These are phyloP conservation scores for Leccinellum rugosiceps DNA, from an alignment of 768 basidiomycete genomes.

Conservation along the genomic window DNA sequence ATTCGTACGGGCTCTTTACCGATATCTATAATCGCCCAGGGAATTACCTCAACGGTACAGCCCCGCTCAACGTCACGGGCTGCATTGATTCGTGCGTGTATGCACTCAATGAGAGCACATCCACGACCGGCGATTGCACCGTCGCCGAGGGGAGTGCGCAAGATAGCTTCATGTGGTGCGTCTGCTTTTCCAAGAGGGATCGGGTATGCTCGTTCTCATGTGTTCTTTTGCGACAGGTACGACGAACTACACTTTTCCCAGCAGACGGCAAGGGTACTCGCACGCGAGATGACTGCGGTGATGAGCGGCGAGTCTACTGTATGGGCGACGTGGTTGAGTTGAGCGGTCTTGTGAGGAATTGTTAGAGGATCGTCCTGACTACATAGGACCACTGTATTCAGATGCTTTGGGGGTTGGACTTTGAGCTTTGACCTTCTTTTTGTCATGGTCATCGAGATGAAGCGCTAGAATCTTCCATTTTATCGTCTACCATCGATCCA, in stretches of 20 bases:
- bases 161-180: constrained; percentile 63
- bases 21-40: constrained; percentile 54
- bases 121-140: constrained; percentile 31
- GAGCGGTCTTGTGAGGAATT: neutral
- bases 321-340: constrained; percentile 51
- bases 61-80: constrained; percentile 56
- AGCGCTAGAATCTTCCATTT: too few relatives aligned
- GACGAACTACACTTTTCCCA: constrained; percentile 63
- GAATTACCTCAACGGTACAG: constrained; percentile 61
- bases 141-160: constrained; percentile 34
- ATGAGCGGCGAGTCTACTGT: constrained; percentile 41
- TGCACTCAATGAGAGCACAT: constrained; percentile 20
- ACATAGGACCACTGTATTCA: too few relatives aligned
- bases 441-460: too few relatives aligned
- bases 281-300: constrained; percentile 46
- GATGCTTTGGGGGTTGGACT: too few relatives aligned
- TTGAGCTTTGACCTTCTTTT: too few relatives aligned
- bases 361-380: too few relatives aligned
- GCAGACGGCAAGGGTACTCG: constrained; percentile 53
- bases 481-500: too few relatives aligned
- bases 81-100: constrained; percentile 48
- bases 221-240: constrained; percentile 2
- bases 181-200: neutral
- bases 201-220: neutral
- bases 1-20: constrained; percentile 56